A percentile compares a stretch with the other conserved stretches of the same genome.
These are phyloP conservation scores for Kwoniella dejecticola DNA, from an alignment of 768 basidiomycete species.

Conservation along the genomic window DNA sequence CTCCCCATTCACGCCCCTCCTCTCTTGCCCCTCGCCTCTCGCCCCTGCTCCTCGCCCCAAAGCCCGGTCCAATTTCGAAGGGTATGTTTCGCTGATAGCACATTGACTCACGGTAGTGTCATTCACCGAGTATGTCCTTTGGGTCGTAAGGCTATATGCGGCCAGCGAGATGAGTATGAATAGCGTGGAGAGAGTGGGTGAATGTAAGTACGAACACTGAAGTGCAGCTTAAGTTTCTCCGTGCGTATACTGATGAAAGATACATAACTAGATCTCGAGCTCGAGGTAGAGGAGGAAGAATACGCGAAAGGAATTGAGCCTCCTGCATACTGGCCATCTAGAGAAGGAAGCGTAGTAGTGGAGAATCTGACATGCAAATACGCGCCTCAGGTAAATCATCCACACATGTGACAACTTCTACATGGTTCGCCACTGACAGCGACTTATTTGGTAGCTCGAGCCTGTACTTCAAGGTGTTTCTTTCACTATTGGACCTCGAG, in stretches of 20 bases:
- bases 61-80: too few relatives aligned
- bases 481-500: constrained; percentile 55
- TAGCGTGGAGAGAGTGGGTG: constrained; percentile 59
- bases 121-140: constrained; percentile 57
- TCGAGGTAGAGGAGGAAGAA: constrained; percentile 53
- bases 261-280: constrained; percentile 46
- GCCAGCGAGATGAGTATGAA: constrained; percentile 54
- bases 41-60: too few relatives aligned
- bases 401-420: not conserved
- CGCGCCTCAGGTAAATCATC: constrained; percentile 44
- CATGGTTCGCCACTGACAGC: too few relatives aligned
- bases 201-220: constrained; percentile 54
- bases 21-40: too few relatives aligned
- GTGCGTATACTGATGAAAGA: not conserved
- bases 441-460: constrained; percentile 39
- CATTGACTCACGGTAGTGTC: constrained; percentile 30
- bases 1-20: too few relatives aligned
- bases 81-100: not conserved
- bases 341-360: constrained; percentile 54
- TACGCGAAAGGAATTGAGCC: constrained; percentile 52
- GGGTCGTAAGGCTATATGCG: constrained; percentile 57
- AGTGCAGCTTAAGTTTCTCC: too few relatives aligned
- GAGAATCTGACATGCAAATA: constrained; percentile 54
- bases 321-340: constrained; percentile 57
- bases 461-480: constrained; percentile 56